Conservation (phyloP, 1,284 basidiomycete species). For the Vanrija sp. region DNA sequence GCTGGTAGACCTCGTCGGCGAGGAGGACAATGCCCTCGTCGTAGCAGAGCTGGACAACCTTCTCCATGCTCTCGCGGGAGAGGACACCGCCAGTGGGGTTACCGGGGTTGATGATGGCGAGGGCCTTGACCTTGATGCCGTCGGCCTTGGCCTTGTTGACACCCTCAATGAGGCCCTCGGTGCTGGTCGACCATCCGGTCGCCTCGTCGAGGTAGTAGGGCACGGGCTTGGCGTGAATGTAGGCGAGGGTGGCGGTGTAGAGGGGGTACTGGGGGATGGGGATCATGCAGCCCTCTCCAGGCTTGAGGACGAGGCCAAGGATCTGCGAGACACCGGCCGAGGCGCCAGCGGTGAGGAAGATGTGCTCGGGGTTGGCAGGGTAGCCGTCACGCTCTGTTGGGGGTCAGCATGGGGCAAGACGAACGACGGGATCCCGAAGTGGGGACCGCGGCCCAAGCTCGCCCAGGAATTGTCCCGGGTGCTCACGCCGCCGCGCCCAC, state of each 20-base stretch:
- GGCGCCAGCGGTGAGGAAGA: constrained; percentile 92
- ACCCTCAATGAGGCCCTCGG: constrained; percentile 63
- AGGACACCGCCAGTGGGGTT: constrained; percentile 89
- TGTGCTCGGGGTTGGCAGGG: constrained; percentile 74
- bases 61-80: constrained; percentile 63
- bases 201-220: constrained; percentile 86
- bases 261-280: constrained; percentile 98
- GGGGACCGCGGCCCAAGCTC: background rate
- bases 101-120: constrained; percentile 94
- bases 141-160: constrained; percentile 65
- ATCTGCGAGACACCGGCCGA: constrained; percentile 87
- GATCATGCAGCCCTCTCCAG: constrained; percentile 57
- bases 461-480: background rate
- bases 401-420: background rate
- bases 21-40: constrained; percentile 79
- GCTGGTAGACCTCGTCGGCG: constrained; percentile 94
- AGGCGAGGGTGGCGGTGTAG: constrained; percentile 89
- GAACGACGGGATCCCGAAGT: background rate
- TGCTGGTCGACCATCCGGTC: constrained; percentile 79
- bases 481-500: background rate
- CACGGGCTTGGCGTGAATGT: constrained; percentile 72
- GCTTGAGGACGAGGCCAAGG: constrained; percentile 52
- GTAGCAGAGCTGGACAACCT: constrained; percentile 75
- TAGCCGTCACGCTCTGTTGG: constrained; percentile 77
- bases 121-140: constrained; percentile 66